These are phyloP conservation scores for Pyrrhoderma lamaoense DNA, from an alignment of 1,284 basidiomycete species.

Conservation along the genomic window DNA sequence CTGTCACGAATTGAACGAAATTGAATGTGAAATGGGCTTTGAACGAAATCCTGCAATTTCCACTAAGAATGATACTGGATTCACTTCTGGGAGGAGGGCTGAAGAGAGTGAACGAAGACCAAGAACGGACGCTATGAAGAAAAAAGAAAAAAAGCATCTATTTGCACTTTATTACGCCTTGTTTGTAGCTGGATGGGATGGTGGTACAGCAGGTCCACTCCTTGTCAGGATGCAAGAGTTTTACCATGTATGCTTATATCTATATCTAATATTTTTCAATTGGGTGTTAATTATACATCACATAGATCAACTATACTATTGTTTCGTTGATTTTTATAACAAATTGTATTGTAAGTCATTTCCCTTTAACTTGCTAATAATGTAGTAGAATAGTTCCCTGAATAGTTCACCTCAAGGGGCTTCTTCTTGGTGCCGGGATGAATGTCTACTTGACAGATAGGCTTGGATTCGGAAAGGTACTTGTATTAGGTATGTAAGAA, in stretches of 20 bases:
- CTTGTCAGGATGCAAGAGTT: constrained; percentile 14
- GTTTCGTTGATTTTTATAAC: constrained; percentile 16
- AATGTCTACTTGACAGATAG: constrained; percentile 28
- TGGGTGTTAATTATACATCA: background rate
- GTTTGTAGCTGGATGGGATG: constrained; percentile 18
- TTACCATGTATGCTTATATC: constrained; percentile 10
- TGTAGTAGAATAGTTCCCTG: background rate
- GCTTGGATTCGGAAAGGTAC: constrained; percentile 28
- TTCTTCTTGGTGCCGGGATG: constrained; percentile 17
- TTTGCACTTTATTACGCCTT: constrained; percentile 12
- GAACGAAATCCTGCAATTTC: background rate
- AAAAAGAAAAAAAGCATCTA: constrained; percentile 14
- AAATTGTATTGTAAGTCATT: constrained; percentile 15
- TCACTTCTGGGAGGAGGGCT: no score
- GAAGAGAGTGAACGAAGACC: background rate
- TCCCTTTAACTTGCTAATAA: background rate
- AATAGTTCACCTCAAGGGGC: constrained; percentile 10
- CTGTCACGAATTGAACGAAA: no score
- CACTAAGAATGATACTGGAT: background rate
- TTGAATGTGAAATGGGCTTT: background rate
- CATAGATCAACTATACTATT: constrained; percentile 14
- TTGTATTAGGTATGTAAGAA: constrained; percentile 1
- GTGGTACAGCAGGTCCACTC: constrained; percentile 14
- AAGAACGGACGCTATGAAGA: constrained; percentile 3
- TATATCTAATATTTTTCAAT: background rate